Percentiles rank a stretch among this genome's conserved stretches.
Conservation (phyloP, 305 asterid species). For the Nicotiana rustica region DNA sequence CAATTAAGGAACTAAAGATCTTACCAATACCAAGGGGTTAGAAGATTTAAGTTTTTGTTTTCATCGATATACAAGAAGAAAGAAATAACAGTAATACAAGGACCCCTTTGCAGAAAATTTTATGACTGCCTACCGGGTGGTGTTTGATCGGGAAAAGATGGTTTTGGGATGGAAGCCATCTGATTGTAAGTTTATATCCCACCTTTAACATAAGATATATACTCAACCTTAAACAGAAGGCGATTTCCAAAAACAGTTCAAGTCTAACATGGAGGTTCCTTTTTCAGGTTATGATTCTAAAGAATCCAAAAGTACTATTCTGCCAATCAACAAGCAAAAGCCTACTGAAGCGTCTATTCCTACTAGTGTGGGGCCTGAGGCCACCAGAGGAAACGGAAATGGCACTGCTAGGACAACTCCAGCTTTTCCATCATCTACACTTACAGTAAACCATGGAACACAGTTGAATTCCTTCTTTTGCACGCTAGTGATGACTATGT, state of each 20-base stretch:
- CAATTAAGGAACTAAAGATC: not conserved
- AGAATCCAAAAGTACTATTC: constrained; percentile 49
- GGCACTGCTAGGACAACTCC: constrained; percentile 42
- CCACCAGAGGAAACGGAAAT: constrained; percentile 50
- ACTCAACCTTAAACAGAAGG: no score
- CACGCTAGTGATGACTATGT: constrained; percentile 45
- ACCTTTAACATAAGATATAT: not conserved
- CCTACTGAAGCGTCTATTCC: constrained; percentile 62
- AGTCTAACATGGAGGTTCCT: not conserved
- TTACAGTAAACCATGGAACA: constrained; percentile 52
- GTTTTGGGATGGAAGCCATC: constrained; percentile 39
- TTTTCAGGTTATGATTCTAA: constrained; percentile 58
- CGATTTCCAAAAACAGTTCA: not conserved
- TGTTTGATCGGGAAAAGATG: constrained; percentile 30
- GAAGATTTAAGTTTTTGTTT: not conserved
- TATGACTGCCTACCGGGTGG: constrained; percentile 22
- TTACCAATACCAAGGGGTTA: not conserved
- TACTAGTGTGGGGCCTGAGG: constrained; percentile 63
- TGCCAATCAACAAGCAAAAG: constrained; percentile 52
- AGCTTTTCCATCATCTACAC: constrained; percentile 44
- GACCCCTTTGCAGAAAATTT: constrained; percentile 33
- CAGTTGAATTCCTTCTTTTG: constrained; percentile 40
- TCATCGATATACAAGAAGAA: constrained; percentile 1
- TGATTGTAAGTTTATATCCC: constrained; percentile 32
- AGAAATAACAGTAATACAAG: not conserved